Percentiles rank a stretch among this genome's conserved stretches.
Evolutionary conservation across 257 asterid genomes (phyloP).

Genomic region (Prunella vulgaris): DNA sequence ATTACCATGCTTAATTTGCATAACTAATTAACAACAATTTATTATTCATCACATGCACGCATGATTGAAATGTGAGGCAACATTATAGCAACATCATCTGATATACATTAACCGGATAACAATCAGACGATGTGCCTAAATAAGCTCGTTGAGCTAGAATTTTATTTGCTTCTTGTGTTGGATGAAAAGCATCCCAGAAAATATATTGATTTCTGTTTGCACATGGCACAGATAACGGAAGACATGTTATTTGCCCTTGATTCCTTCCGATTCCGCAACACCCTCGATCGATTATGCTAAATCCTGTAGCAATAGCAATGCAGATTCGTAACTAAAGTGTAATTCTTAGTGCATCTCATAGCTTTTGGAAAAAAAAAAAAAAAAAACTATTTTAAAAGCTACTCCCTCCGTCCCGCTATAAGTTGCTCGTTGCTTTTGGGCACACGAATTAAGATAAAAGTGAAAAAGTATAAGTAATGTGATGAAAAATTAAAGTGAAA

Average conservation of each 20-base stretch:
- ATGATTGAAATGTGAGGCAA: background rate
- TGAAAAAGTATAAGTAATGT: no score
- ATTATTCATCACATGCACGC: no score
- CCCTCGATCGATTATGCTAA: conserved; percentile 49
- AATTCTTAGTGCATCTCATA: no score
- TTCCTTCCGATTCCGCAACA: conserved; percentile 82
- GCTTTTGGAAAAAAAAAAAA: no score
- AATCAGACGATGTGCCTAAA: conserved; percentile 41
- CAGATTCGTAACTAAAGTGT: no score
- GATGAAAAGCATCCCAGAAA: conserved; percentile 91
- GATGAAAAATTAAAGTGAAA: no score
- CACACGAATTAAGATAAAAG: no score
- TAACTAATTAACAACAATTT: no score
- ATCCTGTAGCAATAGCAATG: conserved; percentile 30
- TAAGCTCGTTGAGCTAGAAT: conserved; percentile 53
- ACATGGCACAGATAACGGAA: conserved; percentile 63
- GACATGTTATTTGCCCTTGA: conserved; percentile 59
- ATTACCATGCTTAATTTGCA: no score
- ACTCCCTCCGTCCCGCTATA: no score
- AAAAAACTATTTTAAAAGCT: no score
- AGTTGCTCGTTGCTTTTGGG: no score
- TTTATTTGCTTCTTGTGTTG: conserved; percentile 54
- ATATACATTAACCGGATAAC: conserved; percentile 55
- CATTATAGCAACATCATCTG: conserved; percentile 41
- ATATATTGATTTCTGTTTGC: conserved; percentile 39